Conservation (phyloP, 2,329 filamentous ascomycete species). For the Aspergillus sp. region DNA sequence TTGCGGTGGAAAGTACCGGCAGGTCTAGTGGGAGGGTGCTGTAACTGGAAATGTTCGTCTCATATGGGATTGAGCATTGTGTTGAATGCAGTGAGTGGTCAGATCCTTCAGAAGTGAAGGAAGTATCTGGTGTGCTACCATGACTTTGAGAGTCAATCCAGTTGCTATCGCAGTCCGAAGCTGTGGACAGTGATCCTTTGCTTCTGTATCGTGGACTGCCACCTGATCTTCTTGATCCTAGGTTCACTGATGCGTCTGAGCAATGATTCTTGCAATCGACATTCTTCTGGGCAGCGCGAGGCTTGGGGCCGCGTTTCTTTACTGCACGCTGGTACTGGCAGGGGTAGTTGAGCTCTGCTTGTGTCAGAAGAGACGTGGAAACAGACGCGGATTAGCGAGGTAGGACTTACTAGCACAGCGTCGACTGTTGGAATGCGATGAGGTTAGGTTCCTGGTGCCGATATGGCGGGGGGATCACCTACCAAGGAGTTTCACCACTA, state of each 20-base stretch:
- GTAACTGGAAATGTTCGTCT: background rate
- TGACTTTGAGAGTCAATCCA: background rate
- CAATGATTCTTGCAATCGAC: too few relatives aligned
- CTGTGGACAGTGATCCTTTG: background rate
- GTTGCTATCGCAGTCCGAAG: background rate
- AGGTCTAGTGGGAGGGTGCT: background rate
- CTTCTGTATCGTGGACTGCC: background rate
- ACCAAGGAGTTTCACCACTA: background rate
- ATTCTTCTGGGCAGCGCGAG: background rate
- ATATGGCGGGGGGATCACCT: background rate
- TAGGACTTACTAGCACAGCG: background rate
- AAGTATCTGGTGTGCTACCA: too few relatives aligned
- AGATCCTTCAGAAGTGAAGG: too few relatives aligned
- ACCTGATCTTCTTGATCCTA: too few relatives aligned
- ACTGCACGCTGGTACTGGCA: slow-evolving; percentile 25
- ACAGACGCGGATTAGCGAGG: too few relatives aligned
- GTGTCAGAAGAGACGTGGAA: background rate
- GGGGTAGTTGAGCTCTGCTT: slow-evolving; percentile 16
- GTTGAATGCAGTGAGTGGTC: too few relatives aligned
- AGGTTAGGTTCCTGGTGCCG: background rate
- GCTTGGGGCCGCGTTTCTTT: slow-evolving; percentile 24
- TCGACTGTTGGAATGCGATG: background rate
- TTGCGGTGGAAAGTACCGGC: background rate
- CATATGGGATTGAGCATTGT: too few relatives aligned
- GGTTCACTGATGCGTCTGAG: too few relatives aligned